phyloP scores from a whole-genome alignment of 768 basidiomycete genomes.

The Amanita subjunquillea region DNA sequence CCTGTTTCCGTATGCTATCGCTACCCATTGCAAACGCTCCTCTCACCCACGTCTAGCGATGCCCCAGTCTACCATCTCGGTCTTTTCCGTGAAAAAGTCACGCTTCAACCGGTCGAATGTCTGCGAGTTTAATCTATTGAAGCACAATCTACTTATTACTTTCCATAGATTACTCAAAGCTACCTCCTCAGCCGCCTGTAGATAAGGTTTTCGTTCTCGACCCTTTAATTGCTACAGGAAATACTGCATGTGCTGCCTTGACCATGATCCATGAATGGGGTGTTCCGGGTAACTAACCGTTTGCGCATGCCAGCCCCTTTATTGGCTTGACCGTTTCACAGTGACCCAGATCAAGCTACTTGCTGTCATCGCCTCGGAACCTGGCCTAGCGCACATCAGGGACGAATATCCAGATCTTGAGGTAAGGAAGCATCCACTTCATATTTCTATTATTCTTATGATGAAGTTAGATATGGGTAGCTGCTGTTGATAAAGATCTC shows the following conservation, averaged over 20 bases:
- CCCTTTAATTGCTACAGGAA: conserved; percentile 90
- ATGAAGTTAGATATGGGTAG: conserved; percentile 66
- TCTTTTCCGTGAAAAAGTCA: conserved; percentile 78
- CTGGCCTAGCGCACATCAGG: conserved; percentile 62
- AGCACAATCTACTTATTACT: not conserved
- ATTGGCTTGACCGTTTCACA: conserved; percentile 14
- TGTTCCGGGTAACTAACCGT: conserved; percentile 40
- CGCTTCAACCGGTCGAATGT: conserved; percentile 90
- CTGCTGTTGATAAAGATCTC: conserved; percentile 65
- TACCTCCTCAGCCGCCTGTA: conserved; percentile 64
- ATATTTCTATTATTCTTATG: not conserved
- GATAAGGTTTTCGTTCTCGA: conserved; percentile 86
- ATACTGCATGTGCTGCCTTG: conserved; percentile 83
- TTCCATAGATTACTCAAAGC: conserved; percentile 75
- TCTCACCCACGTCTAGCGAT: conserved; percentile 25
- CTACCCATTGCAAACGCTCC: not conserved
- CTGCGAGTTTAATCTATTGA: not conserved
- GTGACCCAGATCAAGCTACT: conserved; percentile 73
- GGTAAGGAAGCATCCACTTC: conserved; percentile 27
- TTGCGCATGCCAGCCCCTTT: not conserved
- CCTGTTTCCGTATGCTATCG: conserved; percentile 65
- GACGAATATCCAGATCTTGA: conserved; percentile 69
- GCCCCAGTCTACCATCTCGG: conserved; percentile 89
- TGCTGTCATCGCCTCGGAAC: conserved; percentile 67
- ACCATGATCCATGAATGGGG: conserved; percentile 84